Evolutionary conservation across 2,329 filamentous ascomycete genomes (phyloP), one percentile per base, ranked within the genome.

Genomic region (Claviceps digitariae): DNA sequence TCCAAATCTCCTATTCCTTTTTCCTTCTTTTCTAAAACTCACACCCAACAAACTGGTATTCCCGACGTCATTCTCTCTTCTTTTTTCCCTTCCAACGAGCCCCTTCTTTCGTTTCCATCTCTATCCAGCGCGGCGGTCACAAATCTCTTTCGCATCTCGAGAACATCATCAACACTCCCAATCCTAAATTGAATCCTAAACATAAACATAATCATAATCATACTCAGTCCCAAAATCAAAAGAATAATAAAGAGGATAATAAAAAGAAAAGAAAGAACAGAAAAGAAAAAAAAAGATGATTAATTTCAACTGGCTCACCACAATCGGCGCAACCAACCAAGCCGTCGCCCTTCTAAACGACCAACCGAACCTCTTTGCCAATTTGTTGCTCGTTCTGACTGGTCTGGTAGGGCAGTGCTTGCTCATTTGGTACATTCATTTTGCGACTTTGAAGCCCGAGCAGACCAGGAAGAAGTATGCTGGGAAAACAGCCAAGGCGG

Each of bases 341-440:
- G 78, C 78, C 59, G 76, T 82, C 60, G 77, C 76, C 57, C 73
- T 75, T 52, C 70, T 82, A 63, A 81, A 82, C 68, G 77, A 82
- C 61, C 79, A 82, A 65, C 78, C 79, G 23, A 68, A 75, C 56
- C 69, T 82, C 52, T 81, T 82, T 68, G 77, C 72, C 58, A 75
- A 76, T 57, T 74, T 82, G 55, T 57, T 82, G 57, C 64, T 79
- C 62, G 76, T 78, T 55, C 69, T 82, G 53, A 61, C 78, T 61
- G 67, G 67, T 55, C 60, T 81, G 50, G 70, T 69, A 56, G 62
- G 74, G 9, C 69, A 81, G 59, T 64, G 64, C 54, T 60, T 70
- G 10, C 66, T 81, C 49, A 65, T 77, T 52, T 80, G 75, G 75
- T 80, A 73, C 67, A 82, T 82, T 61, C 77, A 81, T 66, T 74